phyloP scores from a whole-genome alignment of 1,284 basidiomycete genomes.

The Boletus sp. region DNA sequence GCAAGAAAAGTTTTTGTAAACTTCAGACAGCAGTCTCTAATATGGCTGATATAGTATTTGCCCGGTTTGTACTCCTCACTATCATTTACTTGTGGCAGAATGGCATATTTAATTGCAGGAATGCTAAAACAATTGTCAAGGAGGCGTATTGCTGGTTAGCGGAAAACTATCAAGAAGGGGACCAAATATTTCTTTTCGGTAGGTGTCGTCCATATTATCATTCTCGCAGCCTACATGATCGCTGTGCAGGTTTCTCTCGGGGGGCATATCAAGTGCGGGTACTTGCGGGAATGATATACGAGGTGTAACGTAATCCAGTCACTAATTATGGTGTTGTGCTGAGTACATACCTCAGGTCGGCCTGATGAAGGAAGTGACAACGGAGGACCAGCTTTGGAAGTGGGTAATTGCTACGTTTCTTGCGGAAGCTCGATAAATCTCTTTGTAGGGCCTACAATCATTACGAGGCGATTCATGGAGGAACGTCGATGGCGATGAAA shows the following conservation, averaged over 20 bases:
- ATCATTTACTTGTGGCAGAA: background rate
- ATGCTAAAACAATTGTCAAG: slow-evolving; percentile 34
- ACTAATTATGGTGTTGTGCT: background rate
- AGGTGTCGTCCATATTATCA: background rate
- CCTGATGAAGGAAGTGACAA: slow-evolving; percentile 23
- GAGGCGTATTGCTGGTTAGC: slow-evolving; percentile 47
- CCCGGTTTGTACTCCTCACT: slow-evolving; percentile 22
- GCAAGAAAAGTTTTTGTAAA: too few relatives aligned
- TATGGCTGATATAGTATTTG: too few relatives aligned
- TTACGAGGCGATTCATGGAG: slow-evolving; percentile 27
- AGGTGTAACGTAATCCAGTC: slow-evolving; percentile 26
- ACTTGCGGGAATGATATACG: slow-evolving; percentile 47
- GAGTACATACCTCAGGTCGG: slow-evolving; percentile 27
- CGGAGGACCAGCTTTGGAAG: slow-evolving; percentile 30
- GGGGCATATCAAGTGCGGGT: slow-evolving; percentile 51
- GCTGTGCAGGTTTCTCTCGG: slow-evolving; percentile 45
- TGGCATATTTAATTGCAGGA: slow-evolving; percentile 18
- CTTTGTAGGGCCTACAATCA: slow-evolving; percentile 43
- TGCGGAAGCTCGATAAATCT: background rate
- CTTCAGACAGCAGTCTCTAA: slow-evolving; percentile 22
- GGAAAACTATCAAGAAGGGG: slow-evolving; percentile 42
- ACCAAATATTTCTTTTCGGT: slow-evolving; percentile 50
- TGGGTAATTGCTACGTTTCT: slow-evolving; percentile 8
- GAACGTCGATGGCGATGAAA: slow-evolving; percentile 19
- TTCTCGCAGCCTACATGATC: background rate